A percentile compares a stretch with the other conserved stretches of the same genome.
phyloP scores from a whole-genome alignment of 495 filamentous ascomycete genomes.

The Neurospora sp. region DNA sequence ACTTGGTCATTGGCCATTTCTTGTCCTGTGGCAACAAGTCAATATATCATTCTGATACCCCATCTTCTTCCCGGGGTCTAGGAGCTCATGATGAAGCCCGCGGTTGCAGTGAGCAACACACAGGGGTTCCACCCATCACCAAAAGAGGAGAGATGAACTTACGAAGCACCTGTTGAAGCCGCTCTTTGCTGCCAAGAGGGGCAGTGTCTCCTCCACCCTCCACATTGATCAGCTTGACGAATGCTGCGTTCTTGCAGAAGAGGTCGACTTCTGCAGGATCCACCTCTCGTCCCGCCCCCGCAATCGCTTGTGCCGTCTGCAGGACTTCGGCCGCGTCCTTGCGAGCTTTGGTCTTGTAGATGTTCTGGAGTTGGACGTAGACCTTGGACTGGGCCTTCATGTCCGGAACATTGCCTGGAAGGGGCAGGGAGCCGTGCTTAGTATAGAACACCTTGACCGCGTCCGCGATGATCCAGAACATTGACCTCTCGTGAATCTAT shows the following conservation, averaged over 20 bases:
- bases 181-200: conserved; percentile 12
- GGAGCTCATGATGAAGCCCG: neutral
- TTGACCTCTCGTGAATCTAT: conserved; percentile 34
- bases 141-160: conserved; percentile 8
- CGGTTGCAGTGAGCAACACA: neutral
- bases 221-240: conserved; percentile 72
- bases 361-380: conserved; percentile 84
- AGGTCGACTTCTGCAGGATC: conserved; percentile 72
- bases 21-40: conserved; percentile 19
- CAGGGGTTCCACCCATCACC: neutral
- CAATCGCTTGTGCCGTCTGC: conserved; percentile 49
- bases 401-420: conserved; percentile 84
- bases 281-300: conserved; percentile 42
- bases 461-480: conserved; percentile 85
- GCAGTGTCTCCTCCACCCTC: conserved; percentile 13
- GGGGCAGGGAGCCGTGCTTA: conserved; percentile 60
- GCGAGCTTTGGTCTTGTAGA: conserved; percentile 86
- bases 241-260: conserved; percentile 93
- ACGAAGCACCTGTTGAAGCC: conserved; percentile 24
- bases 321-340: conserved; percentile 71
- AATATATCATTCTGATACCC: conserved; percentile 1
- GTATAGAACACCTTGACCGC: conserved; percentile 69
- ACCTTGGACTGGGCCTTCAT: conserved; percentile 95
- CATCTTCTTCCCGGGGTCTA: neutral
- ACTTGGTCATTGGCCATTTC: conserved; percentile 32